A percentile compares a stretch with the other conserved stretches of the same genome.
phyloP scores from a whole-genome alignment of 2,329 filamentous ascomycete genomes.

The Escovopsis sp. region DNA sequence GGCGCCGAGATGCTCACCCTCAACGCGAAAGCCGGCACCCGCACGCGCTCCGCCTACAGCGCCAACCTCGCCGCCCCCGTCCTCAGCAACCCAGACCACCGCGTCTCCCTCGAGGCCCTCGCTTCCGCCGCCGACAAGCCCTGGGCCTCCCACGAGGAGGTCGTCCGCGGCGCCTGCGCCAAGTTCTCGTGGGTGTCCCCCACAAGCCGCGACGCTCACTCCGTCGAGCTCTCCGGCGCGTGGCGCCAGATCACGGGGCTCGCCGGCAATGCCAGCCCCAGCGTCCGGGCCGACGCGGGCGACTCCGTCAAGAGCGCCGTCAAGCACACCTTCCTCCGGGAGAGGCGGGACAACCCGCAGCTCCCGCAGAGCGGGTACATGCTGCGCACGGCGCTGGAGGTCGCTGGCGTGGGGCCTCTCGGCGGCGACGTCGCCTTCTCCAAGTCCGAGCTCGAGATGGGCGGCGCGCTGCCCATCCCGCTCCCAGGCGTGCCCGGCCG shows the following conservation, averaged over 20 bases:
- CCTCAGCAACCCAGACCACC: conserved; percentile 66
- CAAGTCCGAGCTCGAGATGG: conserved; percentile 77
- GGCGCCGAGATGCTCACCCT: conserved; percentile 81
- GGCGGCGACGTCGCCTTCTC: conserved; percentile 85
- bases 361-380: conserved; percentile 73
- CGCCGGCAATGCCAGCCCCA: conserved; percentile 58
- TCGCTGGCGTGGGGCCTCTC: conserved; percentile 76
- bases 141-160: conserved; percentile 91
- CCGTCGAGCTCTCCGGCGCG: conserved; percentile 62
- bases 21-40: conserved; percentile 76
- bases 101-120: conserved; percentile 64
- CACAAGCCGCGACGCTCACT: conserved; percentile 52
- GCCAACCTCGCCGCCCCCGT: conserved; percentile 73
- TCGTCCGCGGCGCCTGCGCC: conserved; percentile 59
- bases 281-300: conserved; percentile 70
- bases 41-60: conserved; percentile 83
- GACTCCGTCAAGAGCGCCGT: conserved; percentile 83
- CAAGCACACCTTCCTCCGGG: conserved; percentile 64
- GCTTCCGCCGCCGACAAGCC: conserved; percentile 75
- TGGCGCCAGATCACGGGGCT: conserved; percentile 86
- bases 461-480: conserved; percentile 58
- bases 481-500: conserved; percentile 52
- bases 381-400: conserved; percentile 58
- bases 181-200: conserved; percentile 60
- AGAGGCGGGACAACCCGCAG: conserved; percentile 70